Conservation (phyloP, 139 green algal species). For the Nannochloris sp. region DNA sequence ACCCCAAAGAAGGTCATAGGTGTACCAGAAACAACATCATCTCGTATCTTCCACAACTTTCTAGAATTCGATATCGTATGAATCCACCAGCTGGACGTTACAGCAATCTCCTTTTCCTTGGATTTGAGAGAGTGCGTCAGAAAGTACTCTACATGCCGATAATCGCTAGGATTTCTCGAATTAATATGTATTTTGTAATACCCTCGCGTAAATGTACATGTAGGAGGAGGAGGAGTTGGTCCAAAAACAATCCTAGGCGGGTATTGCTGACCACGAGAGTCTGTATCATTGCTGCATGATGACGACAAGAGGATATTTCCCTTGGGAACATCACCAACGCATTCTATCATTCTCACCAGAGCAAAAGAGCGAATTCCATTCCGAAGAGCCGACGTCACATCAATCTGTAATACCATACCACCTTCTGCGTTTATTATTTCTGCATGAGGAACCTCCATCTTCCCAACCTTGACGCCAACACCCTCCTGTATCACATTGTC, state of each 20-base stretch:
- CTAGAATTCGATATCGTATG: slow-evolving; percentile 1
- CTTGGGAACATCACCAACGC: background rate
- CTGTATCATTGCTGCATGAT: slow-evolving; percentile 1
- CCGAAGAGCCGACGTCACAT: background rate
- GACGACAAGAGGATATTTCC: background rate
- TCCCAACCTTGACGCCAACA: background rate
- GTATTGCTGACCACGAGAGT: background rate
- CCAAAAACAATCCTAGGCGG: background rate
- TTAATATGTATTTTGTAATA: slow-evolving; percentile 3
- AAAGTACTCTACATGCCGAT: background rate
- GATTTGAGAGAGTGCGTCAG: background rate
- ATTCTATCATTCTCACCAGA: background rate
- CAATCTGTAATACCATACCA: background rate
- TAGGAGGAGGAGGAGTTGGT: background rate
- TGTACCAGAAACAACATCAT: slow-evolving; percentile 1
- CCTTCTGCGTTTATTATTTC: background rate
- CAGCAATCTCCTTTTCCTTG: background rate
- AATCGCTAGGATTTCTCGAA: background rate
- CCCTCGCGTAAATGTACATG: background rate
- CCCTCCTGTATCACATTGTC: slow-evolving; percentile 1
- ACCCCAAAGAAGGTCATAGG: slow-evolving; percentile 1
- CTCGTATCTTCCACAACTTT: background rate
- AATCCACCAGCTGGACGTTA: slow-evolving; percentile 1
- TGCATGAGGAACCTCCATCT: background rate
- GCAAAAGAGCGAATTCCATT: background rate